Evolutionary conservation across 805 yeast genomes (phyloP), one percentile per base, ranked within the genome.

Genomic region (Brettanomyces bruxellensis): DNA sequence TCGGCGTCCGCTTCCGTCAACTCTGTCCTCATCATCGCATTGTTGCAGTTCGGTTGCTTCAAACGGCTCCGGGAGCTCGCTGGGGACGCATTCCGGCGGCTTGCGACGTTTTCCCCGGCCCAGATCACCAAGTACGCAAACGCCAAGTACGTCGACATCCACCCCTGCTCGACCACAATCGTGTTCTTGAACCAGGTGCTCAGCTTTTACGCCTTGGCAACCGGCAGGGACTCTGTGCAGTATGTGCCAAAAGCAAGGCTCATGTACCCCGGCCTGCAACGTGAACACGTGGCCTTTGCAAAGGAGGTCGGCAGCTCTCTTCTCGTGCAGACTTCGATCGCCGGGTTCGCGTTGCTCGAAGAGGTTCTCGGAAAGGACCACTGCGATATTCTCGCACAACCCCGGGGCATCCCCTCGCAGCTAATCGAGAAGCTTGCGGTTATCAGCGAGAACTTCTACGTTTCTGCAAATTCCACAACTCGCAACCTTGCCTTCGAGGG

Each of bases 1-100:
- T 52, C 65, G 30, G 48, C 52, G 11, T 42, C 56, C 1, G 66
- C 53, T 46, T 58, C 49, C 39, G 51, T 70, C 4, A 69, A 67
- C 34, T 68, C 76, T 0, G 55, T 75, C 0, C 59, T 76, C 50
- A 60, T 66, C 2, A 67, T 79, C 24, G 57, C 73, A n/a, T 70
- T 81, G 40, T 64, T 79, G 47, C 81, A 80, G 54, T 57, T 65
- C 38, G 76, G 73, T 7, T 80, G 81, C 4, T 72, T 71, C 46
- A 55, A 61, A 3, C 54, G 51, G 4, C 55, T 72, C 40, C 62
- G 61, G 38, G 59, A 64, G 4, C 41, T 58, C 8, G 56, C 60
- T 1, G 34, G 52, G 13, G 47, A 50, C 37, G 53, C 64, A 53
- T 40, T 51, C 48, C 30, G 47, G 24, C 4, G 50, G 45, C 38